phyloP scores from a whole-genome alignment of 2,329 filamentous ascomycete genomes.

The Fusarium buxicola region DNA sequence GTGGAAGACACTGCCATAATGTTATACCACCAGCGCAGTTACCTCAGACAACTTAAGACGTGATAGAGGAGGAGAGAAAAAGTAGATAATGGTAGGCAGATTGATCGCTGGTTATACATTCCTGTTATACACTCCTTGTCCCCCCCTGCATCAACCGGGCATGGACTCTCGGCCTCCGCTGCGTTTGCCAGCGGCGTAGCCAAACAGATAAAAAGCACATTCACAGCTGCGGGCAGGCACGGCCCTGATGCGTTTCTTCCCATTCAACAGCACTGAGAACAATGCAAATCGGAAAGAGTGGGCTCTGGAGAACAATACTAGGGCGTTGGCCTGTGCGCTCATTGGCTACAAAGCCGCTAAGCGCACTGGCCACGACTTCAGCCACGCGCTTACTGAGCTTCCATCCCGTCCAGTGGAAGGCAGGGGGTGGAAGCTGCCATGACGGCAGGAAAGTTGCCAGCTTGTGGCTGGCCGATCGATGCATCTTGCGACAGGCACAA shows the following conservation, averaged over 20 bases:
- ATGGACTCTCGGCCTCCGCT: background rate
- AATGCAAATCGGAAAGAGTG: constrained; percentile 12
- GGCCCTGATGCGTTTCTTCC: constrained; percentile 6
- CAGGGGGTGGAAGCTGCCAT: constrained; percentile 31
- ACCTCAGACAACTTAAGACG: too few species aligned
- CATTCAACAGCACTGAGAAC: constrained; percentile 5
- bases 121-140: background rate
- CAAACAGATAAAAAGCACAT: constrained; percentile 8
- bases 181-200: constrained; percentile 10
- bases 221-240: constrained; percentile 21
- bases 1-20: constrained; percentile 17
- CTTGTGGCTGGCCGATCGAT: constrained; percentile 38
- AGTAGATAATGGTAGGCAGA: background rate
- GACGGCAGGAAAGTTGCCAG: constrained; percentile 42
- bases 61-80: constrained; percentile 2
- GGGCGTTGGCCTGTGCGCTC: constrained; percentile 28
- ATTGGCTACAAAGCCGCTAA: constrained; percentile 42
- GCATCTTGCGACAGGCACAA: constrained; percentile 32
- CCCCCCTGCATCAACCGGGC: constrained; percentile 3
- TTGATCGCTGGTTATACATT: background rate
- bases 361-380: constrained; percentile 27
- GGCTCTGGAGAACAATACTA: constrained; percentile 38
- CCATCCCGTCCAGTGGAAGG: constrained; percentile 9
- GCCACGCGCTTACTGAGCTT: constrained; percentile 13
- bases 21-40: background rate